A percentile compares a stretch with the other conserved stretches of the same genome.
These are phyloP conservation scores for Penicillium arizonense DNA, from an alignment of 495 filamentous ascomycete species.

Conservation along the genomic window DNA sequence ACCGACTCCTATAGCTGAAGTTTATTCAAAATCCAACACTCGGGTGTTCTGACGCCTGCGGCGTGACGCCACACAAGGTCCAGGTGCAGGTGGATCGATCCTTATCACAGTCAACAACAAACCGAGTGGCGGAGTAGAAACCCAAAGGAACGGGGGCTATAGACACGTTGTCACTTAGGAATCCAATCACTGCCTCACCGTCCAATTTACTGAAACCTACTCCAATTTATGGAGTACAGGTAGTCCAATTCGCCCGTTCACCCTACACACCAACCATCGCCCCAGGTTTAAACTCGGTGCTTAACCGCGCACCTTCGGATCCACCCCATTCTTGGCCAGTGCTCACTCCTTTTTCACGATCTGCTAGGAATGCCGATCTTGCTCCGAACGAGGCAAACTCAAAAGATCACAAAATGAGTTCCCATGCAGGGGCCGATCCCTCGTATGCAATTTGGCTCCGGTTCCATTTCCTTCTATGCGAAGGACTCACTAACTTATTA, in stretches of 20 bases:
- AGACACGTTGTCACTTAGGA: too few species aligned
- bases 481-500: not conserved
- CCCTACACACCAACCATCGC: not conserved
- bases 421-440: constrained; percentile 24
- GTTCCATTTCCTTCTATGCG: constrained; percentile 1
- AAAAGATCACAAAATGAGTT: constrained; percentile 1
- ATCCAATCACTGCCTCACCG: constrained; percentile 3
- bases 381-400: not conserved
- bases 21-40: constrained; percentile 5
- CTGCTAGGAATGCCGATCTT: constrained; percentile 3
- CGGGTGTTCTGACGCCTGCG: constrained; percentile 14
- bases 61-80: constrained; percentile 26
- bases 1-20: constrained; percentile 1
- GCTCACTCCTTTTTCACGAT: constrained; percentile 1
- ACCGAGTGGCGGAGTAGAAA: constrained; percentile 12
- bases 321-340: constrained; percentile 3
- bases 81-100: constrained; percentile 20
- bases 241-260: not conserved
- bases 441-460: constrained; percentile 1
- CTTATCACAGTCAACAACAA: not conserved
- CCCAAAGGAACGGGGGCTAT: not conserved
- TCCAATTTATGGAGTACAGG: not conserved
- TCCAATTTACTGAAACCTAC: not conserved
- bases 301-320: not conserved
- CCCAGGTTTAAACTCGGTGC: constrained; percentile 1